Evolutionary conservation across 768 basidiomycete genomes (phyloP).

Genomic region (Rhizopogon sp.): DNA sequence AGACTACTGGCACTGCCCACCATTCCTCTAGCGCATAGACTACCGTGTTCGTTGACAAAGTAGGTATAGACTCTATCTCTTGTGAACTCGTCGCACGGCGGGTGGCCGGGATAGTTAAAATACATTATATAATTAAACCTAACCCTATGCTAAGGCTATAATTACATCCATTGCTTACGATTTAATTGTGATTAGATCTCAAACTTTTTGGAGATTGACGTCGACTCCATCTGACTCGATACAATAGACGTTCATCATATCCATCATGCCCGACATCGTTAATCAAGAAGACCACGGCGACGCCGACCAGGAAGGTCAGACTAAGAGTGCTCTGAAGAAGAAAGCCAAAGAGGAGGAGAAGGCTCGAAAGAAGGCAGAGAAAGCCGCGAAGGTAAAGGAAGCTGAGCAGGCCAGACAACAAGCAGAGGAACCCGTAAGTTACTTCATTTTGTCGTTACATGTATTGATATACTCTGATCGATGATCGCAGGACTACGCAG

Average conservation of each 20-base stretch:
- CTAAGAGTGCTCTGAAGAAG: conserved; percentile 90
- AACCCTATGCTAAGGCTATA: conserved; percentile 13
- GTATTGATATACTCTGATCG: not conserved
- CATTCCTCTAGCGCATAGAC: too few relatives aligned
- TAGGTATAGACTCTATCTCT: not conserved
- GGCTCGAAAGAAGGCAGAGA: conserved; percentile 82
- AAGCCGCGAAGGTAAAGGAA: conserved; percentile 74
- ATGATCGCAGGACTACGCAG: conserved; percentile 61
- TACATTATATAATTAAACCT: conserved; percentile 7
- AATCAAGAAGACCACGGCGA: conserved; percentile 16
- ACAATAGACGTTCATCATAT: not conserved
- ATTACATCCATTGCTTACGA: not conserved
- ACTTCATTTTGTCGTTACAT: conserved; percentile 3
- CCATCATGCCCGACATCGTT: conserved; percentile 13
- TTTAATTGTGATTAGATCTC: conserved; percentile 17
- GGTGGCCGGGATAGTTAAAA: not conserved
- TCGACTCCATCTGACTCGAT: not conserved
- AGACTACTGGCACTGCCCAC: too few relatives aligned
- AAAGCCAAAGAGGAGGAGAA: conserved; percentile 89
- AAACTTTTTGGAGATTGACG: not conserved
- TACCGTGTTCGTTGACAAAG: not conserved
- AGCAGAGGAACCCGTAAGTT: conserved; percentile 51
- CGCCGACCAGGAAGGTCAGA: conserved; percentile 41
- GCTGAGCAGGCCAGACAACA: conserved; percentile 68
- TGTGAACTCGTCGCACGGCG: not conserved